phyloP scores from a whole-genome alignment of 2,329 filamentous ascomycete genomes.

The Monascus ruber region DNA sequence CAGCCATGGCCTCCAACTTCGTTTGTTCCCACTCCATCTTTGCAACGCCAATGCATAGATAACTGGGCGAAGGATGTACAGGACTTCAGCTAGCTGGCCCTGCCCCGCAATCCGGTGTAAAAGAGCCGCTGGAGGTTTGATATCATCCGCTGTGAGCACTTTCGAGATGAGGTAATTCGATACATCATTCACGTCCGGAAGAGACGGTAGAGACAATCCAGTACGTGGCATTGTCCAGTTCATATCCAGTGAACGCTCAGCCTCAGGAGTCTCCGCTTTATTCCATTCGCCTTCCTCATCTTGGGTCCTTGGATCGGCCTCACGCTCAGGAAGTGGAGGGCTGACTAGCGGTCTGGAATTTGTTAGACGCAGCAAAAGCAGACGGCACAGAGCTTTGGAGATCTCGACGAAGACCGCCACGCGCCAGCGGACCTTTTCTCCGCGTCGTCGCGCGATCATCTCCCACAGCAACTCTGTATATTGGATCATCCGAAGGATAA shows the following conservation, averaged over 20 bases:
- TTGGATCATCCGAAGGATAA: conserved; percentile 76
- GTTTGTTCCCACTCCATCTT: conserved; percentile 57
- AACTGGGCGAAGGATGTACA: conserved; percentile 83
- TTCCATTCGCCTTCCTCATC: conserved; percentile 39
- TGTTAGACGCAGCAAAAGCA: conserved; percentile 71
- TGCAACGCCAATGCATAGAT: conserved; percentile 77
- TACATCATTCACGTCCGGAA: conserved; percentile 73
- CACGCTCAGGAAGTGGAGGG: conserved; percentile 75
- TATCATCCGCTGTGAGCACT: conserved; percentile 89
- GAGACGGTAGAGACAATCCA: conserved; percentile 67
- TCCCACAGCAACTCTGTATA: conserved; percentile 96
- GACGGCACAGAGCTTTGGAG: conserved; percentile 72
- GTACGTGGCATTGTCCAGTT: conserved; percentile 94
- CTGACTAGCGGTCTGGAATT: conserved; percentile 71
- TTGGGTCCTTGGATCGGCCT: conserved; percentile 55
- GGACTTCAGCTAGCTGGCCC: conserved; percentile 74
- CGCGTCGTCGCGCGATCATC: conserved; percentile 83
- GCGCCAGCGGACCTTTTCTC: conserved; percentile 70
- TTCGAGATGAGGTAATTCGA: conserved; percentile 78
- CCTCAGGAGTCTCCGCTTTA: conserved; percentile 34
- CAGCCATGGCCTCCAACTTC: conserved; percentile 85
- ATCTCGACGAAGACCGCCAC: conserved; percentile 75
- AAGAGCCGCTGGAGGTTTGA: conserved; percentile 79
- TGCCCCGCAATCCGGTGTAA: conserved; percentile 63
- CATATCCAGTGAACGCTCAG: conserved; percentile 31